Base-by-base conservation (phyloP, 2,329 filamentous ascomycete species). In the Claviceps pusilla region DNA sequence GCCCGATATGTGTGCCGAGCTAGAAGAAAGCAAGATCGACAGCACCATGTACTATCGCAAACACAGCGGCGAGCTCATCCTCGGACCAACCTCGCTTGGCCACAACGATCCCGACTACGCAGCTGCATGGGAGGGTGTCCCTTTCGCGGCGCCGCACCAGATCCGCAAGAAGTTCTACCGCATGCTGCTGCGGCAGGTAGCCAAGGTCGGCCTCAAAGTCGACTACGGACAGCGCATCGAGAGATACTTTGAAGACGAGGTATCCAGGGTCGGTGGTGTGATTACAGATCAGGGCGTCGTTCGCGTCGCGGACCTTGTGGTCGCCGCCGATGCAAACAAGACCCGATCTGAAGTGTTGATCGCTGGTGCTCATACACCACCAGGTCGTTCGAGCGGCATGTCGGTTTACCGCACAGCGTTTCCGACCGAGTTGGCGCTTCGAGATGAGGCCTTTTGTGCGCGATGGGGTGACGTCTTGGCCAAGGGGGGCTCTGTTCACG, bases 261-360 rank as follows among this genome's bases (percentile, higher is more conserved):
- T 14, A 1, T 29, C 45, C 16, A n/a, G 4, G 9, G 28, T 35
- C 3, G 58, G 50, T 6, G 46, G 46, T 3, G 57, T 57, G 11
- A 19, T 50, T 3, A 39, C 49, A 0, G 52, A 53, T 4, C 28
- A 53, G 28, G 58, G 57, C 3, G 19, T 31, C 4, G n/a, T 45
- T 7, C 51, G 42, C 39, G 28, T 51, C 0, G 58, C 55, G 2
- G 53, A 58, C 31, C 24, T 59, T 1, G 50, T 59, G 3, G 51
- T 59, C 16, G 57, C 58, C 28, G 55, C 57, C 4, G 58, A 59
- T 19, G 56, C 54, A 7, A 37, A 54, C 37, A 51, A 43, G 9
- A 53, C 56, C 9, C 50, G 53, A 7, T 57, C 56, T 0, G 33
- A 50, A 10, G 10, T 46, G 14, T 19, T 55, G 16, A 45, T 53